These are phyloP conservation scores for Trichoderma virens DNA, from an alignment of 495 filamentous ascomycete genomes.

Conservation along the genomic window DNA sequence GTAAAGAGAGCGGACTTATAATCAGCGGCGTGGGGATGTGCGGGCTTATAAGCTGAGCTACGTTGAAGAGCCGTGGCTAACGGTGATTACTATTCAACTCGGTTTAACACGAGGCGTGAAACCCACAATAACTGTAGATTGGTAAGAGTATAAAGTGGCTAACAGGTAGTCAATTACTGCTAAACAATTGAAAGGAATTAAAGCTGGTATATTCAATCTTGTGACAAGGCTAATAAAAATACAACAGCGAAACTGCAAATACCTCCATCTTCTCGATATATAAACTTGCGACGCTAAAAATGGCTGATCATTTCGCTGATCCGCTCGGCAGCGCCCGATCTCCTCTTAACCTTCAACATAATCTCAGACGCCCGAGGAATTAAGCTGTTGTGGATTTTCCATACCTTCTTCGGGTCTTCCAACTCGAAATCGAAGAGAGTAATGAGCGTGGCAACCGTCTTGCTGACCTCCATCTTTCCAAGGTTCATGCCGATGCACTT, in stretches of 20 bases:
- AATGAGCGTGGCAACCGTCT: conserved; percentile 43
- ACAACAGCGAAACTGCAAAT: no score
- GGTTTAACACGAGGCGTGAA: no score
- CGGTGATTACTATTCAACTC: background rate
- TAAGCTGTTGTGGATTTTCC: conserved; percentile 44
- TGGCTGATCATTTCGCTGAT: background rate
- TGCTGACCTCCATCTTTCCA: conserved; percentile 49
- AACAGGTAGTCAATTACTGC: no score
- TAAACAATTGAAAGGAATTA: no score
- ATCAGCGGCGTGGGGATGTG: background rate
- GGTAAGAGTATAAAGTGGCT: no score
- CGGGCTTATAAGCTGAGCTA: background rate
- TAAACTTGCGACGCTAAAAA: no score
- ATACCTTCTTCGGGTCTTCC: conserved; percentile 33
- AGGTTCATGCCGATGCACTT: conserved; percentile 50
- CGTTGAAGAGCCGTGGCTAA: background rate
- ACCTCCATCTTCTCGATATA: no score
- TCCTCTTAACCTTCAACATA: conserved; percentile 32
- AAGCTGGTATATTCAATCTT: no score
- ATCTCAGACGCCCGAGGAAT: conserved; percentile 47
- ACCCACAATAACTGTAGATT: no score
- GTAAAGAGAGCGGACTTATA: background rate
- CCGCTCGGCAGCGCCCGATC: background rate
- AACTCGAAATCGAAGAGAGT: conserved; percentile 45
- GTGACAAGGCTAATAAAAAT: no score